phyloP scores from a whole-genome alignment of 202 grass and related monocot species.

The Hordeum pubiflorum region DNA sequence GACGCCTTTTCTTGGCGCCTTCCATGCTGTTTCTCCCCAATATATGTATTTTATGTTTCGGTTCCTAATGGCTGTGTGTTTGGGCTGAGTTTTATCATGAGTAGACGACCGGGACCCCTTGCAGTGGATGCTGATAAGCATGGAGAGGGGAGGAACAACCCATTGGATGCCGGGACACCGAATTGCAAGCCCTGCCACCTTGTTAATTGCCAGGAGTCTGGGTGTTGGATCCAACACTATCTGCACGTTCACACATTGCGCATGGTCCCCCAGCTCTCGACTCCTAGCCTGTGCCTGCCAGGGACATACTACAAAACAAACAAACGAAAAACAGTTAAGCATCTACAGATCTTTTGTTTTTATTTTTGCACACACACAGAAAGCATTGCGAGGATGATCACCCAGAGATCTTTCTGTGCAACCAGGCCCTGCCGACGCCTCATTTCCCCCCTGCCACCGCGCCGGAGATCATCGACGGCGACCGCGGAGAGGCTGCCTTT shows the following conservation, averaged over 20 bases:
- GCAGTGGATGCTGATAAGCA: slow-evolving; percentile 56
- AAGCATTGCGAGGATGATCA: neutral
- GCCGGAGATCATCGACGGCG: neutral
- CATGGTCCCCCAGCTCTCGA: slow-evolving; percentile 16
- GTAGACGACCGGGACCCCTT: slow-evolving; percentile 18
- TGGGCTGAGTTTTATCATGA: slow-evolving; percentile 33
- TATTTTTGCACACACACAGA: no score
- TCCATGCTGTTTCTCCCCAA: slow-evolving; percentile 30
- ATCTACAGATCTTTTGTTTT: neutral
- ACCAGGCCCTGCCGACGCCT: neutral
- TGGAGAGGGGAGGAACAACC: neutral
- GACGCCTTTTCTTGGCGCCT: slow-evolving; percentile 4
- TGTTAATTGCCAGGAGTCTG: slow-evolving; percentile 29
- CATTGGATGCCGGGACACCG: slow-evolving; percentile 16
- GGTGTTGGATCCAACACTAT: slow-evolving; percentile 39
- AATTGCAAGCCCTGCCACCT: neutral
- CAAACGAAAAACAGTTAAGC: neutral
- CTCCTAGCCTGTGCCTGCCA: slow-evolving; percentile 7
- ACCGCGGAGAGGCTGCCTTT: neutral
- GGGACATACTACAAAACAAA: slow-evolving; percentile 9
- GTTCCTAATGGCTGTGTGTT: slow-evolving; percentile 15
- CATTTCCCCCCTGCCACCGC: neutral
- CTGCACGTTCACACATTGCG: slow-evolving; percentile 28
- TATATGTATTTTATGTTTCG: slow-evolving; percentile 41
- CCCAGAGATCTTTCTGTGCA: neutral